Base-by-base conservation (phyloP, 192 early-diverging fungal species). In the Podila verticillata region DNA sequence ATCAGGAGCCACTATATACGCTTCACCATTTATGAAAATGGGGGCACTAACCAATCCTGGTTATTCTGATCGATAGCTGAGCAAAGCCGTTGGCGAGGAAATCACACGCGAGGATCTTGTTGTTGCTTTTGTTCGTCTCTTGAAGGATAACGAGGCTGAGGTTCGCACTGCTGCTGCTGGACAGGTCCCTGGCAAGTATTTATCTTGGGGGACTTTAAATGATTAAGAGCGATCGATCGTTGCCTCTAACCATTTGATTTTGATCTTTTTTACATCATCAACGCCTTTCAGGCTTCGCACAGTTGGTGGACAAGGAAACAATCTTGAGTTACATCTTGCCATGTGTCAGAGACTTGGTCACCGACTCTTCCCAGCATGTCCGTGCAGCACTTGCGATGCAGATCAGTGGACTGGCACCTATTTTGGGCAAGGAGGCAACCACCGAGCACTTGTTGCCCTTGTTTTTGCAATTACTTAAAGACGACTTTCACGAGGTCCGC, bases 81-180 rank as follows among this genome's bases (percentile, higher is more conserved):
- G 93, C 20, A 89, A 92, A 56, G 89, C 92, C 63, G 94, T 95
- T 65, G 95, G 93, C 1, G 80, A 89, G 13, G 91, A 92, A 28
- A 92, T 94, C 54, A 87, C 93, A 36, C 89, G 92, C 65, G 95
- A 97, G 71, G 93, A 98, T 66, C 87, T 99, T 63, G 91, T 97
- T 60, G 72, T 83, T 30, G 93, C 95, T 13, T 98, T 95, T 78
- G 93, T 97, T 35, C 84, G 88, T 64, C 83, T 98, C 47, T 85
- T 99, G 79, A 97, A 95, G 83, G 98, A 99, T 86, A 93, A 87
- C 71, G 98, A 99, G 78, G 96, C 96, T 6, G 98, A 99, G 87
- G 98, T 99, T 60, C 93, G 97, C 58, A 96, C 94, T 2, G 95
- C 97, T 29, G 95, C 95, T 26, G 94, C 95, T 63, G 93, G 94